Evolutionary conservation across 1,284 basidiomycete genomes (phyloP), one percentile per base, ranked within the genome.

Genomic region (Cutaneotrichosporon spelunceum): DNA sequence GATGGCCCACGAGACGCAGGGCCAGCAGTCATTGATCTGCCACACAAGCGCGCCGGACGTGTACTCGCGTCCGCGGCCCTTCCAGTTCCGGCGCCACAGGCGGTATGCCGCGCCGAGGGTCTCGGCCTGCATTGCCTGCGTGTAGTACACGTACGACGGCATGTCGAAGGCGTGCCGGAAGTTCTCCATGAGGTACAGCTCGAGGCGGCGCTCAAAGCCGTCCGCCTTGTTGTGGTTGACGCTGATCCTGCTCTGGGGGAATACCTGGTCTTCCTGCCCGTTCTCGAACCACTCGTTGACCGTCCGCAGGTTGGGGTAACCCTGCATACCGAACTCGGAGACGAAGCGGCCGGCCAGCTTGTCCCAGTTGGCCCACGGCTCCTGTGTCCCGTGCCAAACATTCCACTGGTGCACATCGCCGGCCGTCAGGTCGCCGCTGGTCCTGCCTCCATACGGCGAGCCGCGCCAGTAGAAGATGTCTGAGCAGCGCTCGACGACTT

Each of bases 361-460:
- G 71, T 92, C 89, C 89, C 91, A 94, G 67, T 92, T 88, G 64
- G 89, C 85, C 89, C 91, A 95, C 1, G 90, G 86, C 71, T 93
- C 88, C 74, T 93, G 90, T 1, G 85, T 72, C 9, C 81, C 82
- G 74, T 94, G 91, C 92, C 92, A 94, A 4, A 94, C 91, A 72
- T 93, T 91, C 89, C 90, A 92, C 78, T 93, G 90, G 73, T 93
- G 91, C 26, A 91, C 79, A 78, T 94, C 92, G 14, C 93, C 92
- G 42, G 88, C 83, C 0, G 85, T 87, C 70, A 81, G 81, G 75
- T 94, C 90, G 1, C 85, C 87, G 0, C 89, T 88, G 19, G 80
- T 79, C 69, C 88, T 87, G 1, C 89, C 90, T 58, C 90, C 91
- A 78, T 93, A 95, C 0, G 92, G 92, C 21, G 88, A 91, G 29